Evolutionary conservation across 148 eudicot species (phyloP).

Genomic region (Vaccinium macrocarpon): DNA sequence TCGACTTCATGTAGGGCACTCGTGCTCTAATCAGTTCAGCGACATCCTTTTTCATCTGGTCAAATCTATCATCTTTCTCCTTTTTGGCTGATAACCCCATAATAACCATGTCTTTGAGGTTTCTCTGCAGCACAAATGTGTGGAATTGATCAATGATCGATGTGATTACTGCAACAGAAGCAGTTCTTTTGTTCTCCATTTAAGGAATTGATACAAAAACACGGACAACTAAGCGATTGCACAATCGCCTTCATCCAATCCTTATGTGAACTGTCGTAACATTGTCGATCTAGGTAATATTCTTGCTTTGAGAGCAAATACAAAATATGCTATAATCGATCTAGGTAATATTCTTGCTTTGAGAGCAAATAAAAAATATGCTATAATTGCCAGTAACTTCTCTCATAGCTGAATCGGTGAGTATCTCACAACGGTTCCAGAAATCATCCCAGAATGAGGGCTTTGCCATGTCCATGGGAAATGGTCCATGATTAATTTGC

Average conservation of each 20-base stretch:
- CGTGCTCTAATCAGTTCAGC: slow-evolving; percentile 65
- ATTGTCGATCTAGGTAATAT: neutral
- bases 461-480: neutral
- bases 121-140: slow-evolving; percentile 55
- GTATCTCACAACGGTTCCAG: neutral
- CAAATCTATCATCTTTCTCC: slow-evolving; percentile 83
- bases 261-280: neutral
- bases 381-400: neutral
- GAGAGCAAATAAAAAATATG: neutral
- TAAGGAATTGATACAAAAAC: neutral
- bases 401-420: neutral
- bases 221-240: neutral
- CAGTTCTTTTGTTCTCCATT: neutral
- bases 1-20: slow-evolving; percentile 53
- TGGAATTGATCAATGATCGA: neutral
- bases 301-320: neutral
- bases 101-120: slow-evolving; percentile 68
- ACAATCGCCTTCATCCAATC: neutral
- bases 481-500: neutral
- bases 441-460: neutral
- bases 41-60: slow-evolving; percentile 74
- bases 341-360: neutral
- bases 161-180: neutral
- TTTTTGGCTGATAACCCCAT: slow-evolving; percentile 74
- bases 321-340: neutral